Evolutionary conservation across 106 monocot genomes (phyloP).

Genomic region (Platanthera guangdongensis): DNA sequence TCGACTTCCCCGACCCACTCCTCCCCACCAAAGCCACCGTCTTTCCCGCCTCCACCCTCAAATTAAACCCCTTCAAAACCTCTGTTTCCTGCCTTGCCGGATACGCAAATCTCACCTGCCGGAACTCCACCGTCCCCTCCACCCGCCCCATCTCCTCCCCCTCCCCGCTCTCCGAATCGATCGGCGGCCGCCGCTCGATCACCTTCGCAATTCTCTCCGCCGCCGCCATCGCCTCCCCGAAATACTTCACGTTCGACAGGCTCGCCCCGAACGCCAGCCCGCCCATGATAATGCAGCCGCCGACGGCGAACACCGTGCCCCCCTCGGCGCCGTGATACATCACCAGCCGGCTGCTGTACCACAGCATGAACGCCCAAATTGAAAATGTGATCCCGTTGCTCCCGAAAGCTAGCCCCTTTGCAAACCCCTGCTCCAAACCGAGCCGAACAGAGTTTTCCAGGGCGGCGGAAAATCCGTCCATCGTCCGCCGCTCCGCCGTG

Average conservation of each 20-base stretch:
- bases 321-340: constrained; percentile 59
- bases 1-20: constrained; percentile 62
- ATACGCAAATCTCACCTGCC: constrained; percentile 36
- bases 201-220: constrained; percentile 55
- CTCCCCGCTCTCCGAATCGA: constrained; percentile 50
- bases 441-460: constrained; percentile 55
- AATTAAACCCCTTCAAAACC: constrained; percentile 24
- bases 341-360: constrained; percentile 79
- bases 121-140: constrained; percentile 61
- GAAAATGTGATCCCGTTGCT: constrained; percentile 68
- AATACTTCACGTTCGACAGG: constrained; percentile 72
- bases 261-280: constrained; percentile 77
- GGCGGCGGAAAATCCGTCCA: constrained; percentile 48
- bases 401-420: constrained; percentile 77
- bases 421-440: constrained; percentile 53
- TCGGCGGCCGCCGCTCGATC: constrained; percentile 51
- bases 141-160: constrained; percentile 30
- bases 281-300: constrained; percentile 47
- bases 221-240: constrained; percentile 68
- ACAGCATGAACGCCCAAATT: constrained; percentile 70
- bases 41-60: constrained; percentile 38
- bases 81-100: constrained; percentile 36
- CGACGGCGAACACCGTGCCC: constrained; percentile 65
- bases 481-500: constrained; percentile 49
- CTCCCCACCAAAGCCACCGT: constrained; percentile 53